Base-by-base conservation (phyloP, 225 moss, liverwort and hornwort genomes). In the Straminergon stramineum region DNA sequence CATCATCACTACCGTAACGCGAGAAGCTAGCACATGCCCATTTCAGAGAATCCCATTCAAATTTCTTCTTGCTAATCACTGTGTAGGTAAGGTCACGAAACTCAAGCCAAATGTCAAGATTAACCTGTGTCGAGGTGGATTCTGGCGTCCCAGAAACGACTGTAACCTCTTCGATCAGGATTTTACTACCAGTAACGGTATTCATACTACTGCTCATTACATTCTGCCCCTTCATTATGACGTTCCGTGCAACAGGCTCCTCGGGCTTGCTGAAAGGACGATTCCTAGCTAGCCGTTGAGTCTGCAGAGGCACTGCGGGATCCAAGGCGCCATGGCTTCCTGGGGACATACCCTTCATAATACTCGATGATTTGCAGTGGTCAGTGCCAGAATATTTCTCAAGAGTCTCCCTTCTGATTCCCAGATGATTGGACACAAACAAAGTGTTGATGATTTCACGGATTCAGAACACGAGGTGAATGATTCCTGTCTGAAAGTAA, bases 81-180 rank as follows among this genome's bases (percentile, higher is more conserved):
- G 93, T 92, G 91, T 98, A 98, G 6, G 95, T 95, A 39, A 98
- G 85, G 70, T 95, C 85, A 31, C 96, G 98, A 93, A 98, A 98
- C 90, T 96, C 98, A 75, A 98, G 92, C 85, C 91, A 93, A 55
- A 94, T 92, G 75, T 93, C 94, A 57, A 94, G 92, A 45, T 87
- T 74, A 35, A 88, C 85, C 74, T 78, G 82, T 51, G 81, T 58
- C 21, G 86, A 56, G 74, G 66, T 65, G 57, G 35, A 67, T 55
- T 87, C 89, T 76, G 57, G 69, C 69, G 57, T 77, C n/a, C 32
- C 75, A 18, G 56, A 65, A 84, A 74, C 39, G 43, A 63, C 77
- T 12, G 51, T 63, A 61, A 79, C 86, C 68, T 90, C 92, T 45
- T 71, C 65, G 55, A 45, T 81, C 53, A 56, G 14, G 34, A 34